Evolutionary conservation across 2,329 filamentous ascomycete species (phyloP), one percentile per base, ranked within the genome.

Genomic region (Salinomyces thailandicus): DNA sequence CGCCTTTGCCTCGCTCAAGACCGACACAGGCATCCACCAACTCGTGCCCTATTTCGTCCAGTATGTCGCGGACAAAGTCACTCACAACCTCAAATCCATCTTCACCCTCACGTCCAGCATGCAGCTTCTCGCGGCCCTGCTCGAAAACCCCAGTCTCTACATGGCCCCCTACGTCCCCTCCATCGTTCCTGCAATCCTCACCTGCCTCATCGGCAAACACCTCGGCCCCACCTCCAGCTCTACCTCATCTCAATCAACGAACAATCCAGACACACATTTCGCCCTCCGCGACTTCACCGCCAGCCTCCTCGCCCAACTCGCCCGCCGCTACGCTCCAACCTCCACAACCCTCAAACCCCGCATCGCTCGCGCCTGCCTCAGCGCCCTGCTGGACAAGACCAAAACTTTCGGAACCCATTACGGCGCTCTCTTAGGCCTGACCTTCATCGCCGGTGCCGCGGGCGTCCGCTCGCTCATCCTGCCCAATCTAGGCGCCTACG

Each of bases 41-140:
- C 75, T 98, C 7, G 79, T 94, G 18, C 91, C 91, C 0, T 98
- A 98, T 63, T 95, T 96, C 52, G 81, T 94, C 41, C 86, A 93
- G 58, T 96, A 94, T 60, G 82, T 96, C 52, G 81, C 86, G 14
- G 89, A 95, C 59, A 91, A 94, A 61, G 85, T 98, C 34, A 96
- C 91, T 1, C 91, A 98, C 59, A 82, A 80, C 48, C 73, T 94
- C 46, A 87, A 93, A 62, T 84, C 93, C 58, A 73, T 87, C 2
- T 95, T 95, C 57, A 77, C 86, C 4, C 70, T 98, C 15, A 79
- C 78, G 14, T 85, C 93, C 59, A 91, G 93, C 76, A 89, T 98
- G 81, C 80, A 86, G 52, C 75, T 96, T 42, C 80, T 84, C 1
- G 75, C 83, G 33, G 85, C 89, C 2, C 68, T 98, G 34, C 81